Evolutionary conservation across 371 early-diverging fungal genomes (phyloP).

Genomic region (Mortierella sp.): DNA sequence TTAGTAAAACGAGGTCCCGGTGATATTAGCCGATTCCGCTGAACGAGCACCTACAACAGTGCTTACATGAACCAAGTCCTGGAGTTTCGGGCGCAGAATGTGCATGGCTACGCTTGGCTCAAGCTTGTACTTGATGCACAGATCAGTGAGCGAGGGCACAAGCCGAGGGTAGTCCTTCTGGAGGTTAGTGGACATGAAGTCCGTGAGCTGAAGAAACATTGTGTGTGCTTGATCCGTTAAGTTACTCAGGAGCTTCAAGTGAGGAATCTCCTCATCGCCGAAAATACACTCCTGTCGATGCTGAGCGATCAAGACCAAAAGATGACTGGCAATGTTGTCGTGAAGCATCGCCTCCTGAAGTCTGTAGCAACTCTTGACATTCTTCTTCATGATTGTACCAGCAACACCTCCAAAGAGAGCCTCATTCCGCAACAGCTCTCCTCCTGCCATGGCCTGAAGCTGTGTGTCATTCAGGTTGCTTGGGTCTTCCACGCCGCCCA

Average conservation of each 20-base stretch:
- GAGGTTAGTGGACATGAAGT: slow-evolving; percentile 73
- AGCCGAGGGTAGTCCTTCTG: slow-evolving; percentile 71
- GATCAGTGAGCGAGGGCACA: slow-evolving; percentile 72
- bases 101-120: slow-evolving; percentile 84
- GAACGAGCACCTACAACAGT: slow-evolving; percentile 1
- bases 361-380: slow-evolving; percentile 68
- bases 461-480: slow-evolving; percentile 69
- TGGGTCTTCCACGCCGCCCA: slow-evolving; percentile 80
- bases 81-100: slow-evolving; percentile 78
- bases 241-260: slow-evolving; percentile 69
- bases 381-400: slow-evolving; percentile 65
- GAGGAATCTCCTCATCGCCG: slow-evolving; percentile 59
- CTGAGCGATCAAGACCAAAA: slow-evolving; percentile 75
- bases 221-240: slow-evolving; percentile 73
- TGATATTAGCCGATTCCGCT: not conserved
- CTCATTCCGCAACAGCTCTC: slow-evolving; percentile 72
- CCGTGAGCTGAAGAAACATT: slow-evolving; percentile 75
- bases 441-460: slow-evolving; percentile 78
- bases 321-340: slow-evolving; percentile 67
- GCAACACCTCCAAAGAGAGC: slow-evolving; percentile 64
- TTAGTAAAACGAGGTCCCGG: not conserved
- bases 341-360: slow-evolving; percentile 73
- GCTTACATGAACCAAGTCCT: slow-evolving; percentile 29
- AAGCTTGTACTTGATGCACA: slow-evolving; percentile 72
- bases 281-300: slow-evolving; percentile 62